Base-by-base conservation (phyloP, 805 yeast genomes). In the Starmerella vitae region DNA sequence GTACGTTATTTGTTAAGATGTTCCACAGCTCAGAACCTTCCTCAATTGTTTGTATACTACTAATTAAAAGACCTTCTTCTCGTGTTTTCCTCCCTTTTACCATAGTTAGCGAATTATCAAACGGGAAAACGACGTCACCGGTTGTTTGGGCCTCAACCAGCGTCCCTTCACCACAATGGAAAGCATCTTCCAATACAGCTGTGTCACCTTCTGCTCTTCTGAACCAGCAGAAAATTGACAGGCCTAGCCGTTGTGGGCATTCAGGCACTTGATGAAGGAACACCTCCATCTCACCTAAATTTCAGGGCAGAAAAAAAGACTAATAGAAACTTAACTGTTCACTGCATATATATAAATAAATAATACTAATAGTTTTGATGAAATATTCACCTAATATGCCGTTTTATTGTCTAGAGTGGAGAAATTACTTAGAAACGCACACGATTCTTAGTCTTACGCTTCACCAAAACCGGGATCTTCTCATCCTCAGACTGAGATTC, bases 391-490 rank as follows among this genome's bases (percentile, higher is more conserved):
- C n/a, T n/a, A n/a, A n/a, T n/a, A n/a, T n/a, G n/a, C n/a, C n/a
- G n/a, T n/a, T n/a, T n/a, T n/a, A n/a, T n/a, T n/a, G n/a, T n/a
- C n/a, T n/a, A n/a, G n/a, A 8, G 26, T 22, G 26, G 17, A 8
- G 17, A 12, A 7, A 10, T 14, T 7, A 7, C 14, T 25, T 22
- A 44, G 14, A 44, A 28, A 19, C 38, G 49, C 43, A 45, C 19
- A 18, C 49, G 49, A 33, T 37, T 41, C 58, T 58, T 66, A 57
- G 71, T 65, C 66, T 72, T 74, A 66, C 77, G 77, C 71, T 71
- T 78, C 62, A 76, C 68, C 55, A 71, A 53, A 19, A 77, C 71
- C 54, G 69, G 70, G 54, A 64, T 67, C 58, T 53, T 60, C 55
- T 55, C 65, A 13, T 45, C 48, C 49, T 64, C 68, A 38, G 64